Evolutionary conservation across 2,329 filamentous ascomycete genomes (phyloP), one percentile per base, ranked within the genome.

Genomic region (Chalara sp.): DNA sequence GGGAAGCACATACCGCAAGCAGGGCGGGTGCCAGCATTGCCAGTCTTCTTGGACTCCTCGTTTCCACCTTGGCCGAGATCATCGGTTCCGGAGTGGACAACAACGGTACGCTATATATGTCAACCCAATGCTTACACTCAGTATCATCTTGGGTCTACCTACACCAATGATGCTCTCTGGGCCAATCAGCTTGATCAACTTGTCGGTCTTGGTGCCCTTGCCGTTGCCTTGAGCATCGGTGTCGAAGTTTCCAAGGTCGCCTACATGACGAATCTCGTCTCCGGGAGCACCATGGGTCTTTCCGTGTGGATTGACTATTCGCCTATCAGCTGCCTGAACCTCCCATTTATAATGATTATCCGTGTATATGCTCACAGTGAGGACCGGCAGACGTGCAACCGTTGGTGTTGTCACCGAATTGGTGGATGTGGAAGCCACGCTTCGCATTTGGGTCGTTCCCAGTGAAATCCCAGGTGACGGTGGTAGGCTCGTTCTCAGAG

Each of bases 401-500:
- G 76, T 99, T 99, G 80, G 93, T 97, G 83, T 97, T 97, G 82
- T 97, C 93, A 71, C 93, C 93, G 68, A 96, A 99, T 72, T 93
- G 89, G 80, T 99, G 93, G 68, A 99, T 85, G 81, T 99, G 93
- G 81, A 97, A 90, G 73, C 89, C 93, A 75, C 93, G 92, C 84
- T 95, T 83, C 68, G 93, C 91, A 72, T 95, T 96, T 75, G 92
- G 67, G 70, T 97, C 91, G 75, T 96, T 79, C 75, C 93, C 92
- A 56, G 81, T 79, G 74, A 99, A 90, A 75, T 96, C 83, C 85
- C 88, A 99, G 68, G 86, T 81, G 76, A 99, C 80, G 71, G 79
- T 92, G 69, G 93, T 97, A 63, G 86, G 83, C 64, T 81, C 74
- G 65, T 76, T 81, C 80, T 96, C 93, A 70, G 80, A 81, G 61